These are phyloP conservation scores for Conringia planisiliqua DNA, from an alignment of 345 rosid species.

Conservation along the genomic window DNA sequence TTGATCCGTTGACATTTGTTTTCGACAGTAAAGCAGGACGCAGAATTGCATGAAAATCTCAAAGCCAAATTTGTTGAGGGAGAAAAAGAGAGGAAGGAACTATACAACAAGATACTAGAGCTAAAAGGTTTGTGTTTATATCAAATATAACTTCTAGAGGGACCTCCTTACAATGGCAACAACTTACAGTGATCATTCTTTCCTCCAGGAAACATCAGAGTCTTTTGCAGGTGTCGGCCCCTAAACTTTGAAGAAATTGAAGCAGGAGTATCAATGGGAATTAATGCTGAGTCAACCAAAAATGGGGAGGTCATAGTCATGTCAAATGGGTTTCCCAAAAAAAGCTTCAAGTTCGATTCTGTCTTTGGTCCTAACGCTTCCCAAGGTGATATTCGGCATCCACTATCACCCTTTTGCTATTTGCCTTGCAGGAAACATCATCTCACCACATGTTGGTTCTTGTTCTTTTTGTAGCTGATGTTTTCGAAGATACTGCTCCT, in stretches of 20 bases:
- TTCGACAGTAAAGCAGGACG: slow-evolving; percentile 62
- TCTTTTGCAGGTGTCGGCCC: slow-evolving; percentile 93
- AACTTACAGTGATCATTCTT: slow-evolving; percentile 14
- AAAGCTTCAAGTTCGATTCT: slow-evolving; percentile 82
- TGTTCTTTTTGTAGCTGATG: slow-evolving; percentile 55
- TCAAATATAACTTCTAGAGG: neutral
- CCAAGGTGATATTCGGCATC: slow-evolving; percentile 58
- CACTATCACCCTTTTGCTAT: neutral
- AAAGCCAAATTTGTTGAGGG: slow-evolving; percentile 62
- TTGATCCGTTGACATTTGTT: slow-evolving; percentile 7
- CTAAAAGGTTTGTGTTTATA: slow-evolving; percentile 62
- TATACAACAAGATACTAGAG: slow-evolving; percentile 89
- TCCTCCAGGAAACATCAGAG: slow-evolving; percentile 89
- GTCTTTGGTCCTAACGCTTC: slow-evolving; percentile 83
- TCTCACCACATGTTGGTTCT: neutral
- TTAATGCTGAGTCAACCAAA: slow-evolving; percentile 78
- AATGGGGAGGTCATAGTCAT: slow-evolving; percentile 76
- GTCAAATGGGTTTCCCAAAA: slow-evolving; percentile 76
- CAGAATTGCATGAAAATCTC: slow-evolving; percentile 55
- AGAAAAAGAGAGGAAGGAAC: slow-evolving; percentile 68
- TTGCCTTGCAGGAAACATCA: neutral
- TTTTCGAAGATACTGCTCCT: slow-evolving; percentile 84
- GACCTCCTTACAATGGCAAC: slow-evolving; percentile 1
- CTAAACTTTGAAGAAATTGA: slow-evolving; percentile 65
- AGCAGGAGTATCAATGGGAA: slow-evolving; percentile 54